Percentiles rank a stretch among this genome's conserved stretches.
These are phyloP conservation scores for Pythium sukuiense DNA, from an alignment of 352 stramenopile species.

Conservation along the genomic window DNA sequence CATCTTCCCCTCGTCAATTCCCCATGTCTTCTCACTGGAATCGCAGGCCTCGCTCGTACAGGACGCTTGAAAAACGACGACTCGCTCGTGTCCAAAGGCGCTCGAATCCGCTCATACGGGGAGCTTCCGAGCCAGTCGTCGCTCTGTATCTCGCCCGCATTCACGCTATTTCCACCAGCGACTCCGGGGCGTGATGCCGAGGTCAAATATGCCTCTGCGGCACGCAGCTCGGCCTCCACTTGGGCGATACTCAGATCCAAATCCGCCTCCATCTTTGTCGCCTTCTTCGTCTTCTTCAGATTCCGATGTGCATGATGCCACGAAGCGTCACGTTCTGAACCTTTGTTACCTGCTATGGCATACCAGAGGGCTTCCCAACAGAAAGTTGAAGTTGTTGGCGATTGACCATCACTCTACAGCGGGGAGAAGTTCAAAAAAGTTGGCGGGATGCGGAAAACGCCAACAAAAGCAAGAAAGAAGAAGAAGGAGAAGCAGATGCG, in stretches of 20 bases:
- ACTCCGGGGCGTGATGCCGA: background rate
- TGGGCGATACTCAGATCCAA: constrained; percentile 48
- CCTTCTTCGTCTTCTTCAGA: background rate
- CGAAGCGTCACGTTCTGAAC: constrained; percentile 21
- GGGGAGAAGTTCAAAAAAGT: constrained; percentile 4
- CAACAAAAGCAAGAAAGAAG: background rate
- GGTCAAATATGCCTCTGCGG: constrained; percentile 60
- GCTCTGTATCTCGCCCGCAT: background rate
- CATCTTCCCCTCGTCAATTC: background rate
- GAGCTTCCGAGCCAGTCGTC: background rate
- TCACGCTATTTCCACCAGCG: background rate
- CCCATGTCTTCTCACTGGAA: constrained; percentile 10
- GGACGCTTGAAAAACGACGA: constrained; percentile 12
- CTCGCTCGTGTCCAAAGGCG: background rate
- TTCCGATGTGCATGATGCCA: too few relatives aligned
- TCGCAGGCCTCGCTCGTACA: background rate
- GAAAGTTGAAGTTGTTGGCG: constrained; percentile 32
- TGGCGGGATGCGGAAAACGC: background rate
- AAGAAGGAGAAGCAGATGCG: constrained; percentile 7
- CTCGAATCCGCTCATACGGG: constrained; percentile 16
- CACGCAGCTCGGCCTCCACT: constrained; percentile 66
- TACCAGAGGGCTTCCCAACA: constrained; percentile 15
- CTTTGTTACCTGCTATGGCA: constrained; percentile 4
- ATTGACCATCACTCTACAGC: constrained; percentile 48
- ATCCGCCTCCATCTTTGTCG: constrained; percentile 7